Evolutionary conservation across 768 basidiomycete genomes (phyloP).

Genomic region (Tricholoma matsutake): DNA sequence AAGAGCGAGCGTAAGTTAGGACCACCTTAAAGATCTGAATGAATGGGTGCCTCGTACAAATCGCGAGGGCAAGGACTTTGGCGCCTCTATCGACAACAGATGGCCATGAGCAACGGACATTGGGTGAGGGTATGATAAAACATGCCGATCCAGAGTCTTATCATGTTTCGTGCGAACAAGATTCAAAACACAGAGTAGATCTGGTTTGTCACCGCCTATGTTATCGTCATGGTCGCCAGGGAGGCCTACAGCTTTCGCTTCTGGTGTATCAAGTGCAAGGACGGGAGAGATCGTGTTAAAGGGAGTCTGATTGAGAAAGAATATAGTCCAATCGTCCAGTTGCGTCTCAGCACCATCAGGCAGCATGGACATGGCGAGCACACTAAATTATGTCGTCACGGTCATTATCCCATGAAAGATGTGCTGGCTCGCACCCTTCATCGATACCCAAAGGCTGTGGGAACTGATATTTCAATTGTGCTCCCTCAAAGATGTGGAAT

Average conservation of each 20-base stretch:
- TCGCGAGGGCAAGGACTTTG: conserved; percentile 90
- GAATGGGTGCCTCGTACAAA: conserved; percentile 90
- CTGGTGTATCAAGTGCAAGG: conserved; percentile 64
- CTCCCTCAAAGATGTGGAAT: conserved; percentile 95
- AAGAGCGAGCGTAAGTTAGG: neutral
- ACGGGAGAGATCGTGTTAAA: conserved; percentile 86
- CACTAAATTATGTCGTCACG: conserved; percentile 40
- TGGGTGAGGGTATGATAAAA: conserved; percentile 3
- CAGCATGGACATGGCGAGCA: conserved; percentile 96
- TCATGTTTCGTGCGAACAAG: conserved; percentile 91
- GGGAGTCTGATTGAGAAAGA: conserved; percentile 93
- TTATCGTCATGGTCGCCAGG: conserved; percentile 33
- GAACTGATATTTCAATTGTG: conserved; percentile 93
- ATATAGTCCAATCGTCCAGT: conserved; percentile 96
- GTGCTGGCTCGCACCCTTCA: conserved; percentile 66
- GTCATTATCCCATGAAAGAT: conserved; percentile 9
- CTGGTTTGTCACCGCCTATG: conserved; percentile 33
- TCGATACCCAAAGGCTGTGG: conserved; percentile 92
- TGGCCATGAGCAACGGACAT: neutral
- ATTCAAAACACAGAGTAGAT: conserved; percentile 85
- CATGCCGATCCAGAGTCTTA: conserved; percentile 73
- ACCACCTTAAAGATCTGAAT: conserved; percentile 93
- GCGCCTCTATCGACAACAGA: conserved; percentile 62
- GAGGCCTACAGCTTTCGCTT: conserved; percentile 32
- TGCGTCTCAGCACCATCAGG: conserved; percentile 97